A percentile compares a stretch with the other conserved stretches of the same genome.
Evolutionary conservation across 116 monocot genomes (phyloP).

Genomic region (Posidonia oceanica): DNA sequence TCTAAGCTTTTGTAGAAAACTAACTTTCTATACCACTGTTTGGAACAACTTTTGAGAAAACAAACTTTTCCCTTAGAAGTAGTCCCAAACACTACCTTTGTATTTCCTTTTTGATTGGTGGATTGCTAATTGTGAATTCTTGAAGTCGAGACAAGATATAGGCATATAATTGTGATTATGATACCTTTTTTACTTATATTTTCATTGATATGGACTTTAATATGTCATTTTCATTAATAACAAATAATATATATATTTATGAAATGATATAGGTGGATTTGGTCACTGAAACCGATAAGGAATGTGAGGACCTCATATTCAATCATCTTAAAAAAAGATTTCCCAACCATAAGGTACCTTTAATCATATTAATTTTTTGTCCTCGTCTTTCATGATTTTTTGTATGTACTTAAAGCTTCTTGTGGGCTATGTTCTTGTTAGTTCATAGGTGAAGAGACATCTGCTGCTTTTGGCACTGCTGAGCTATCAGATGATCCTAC

Average conservation of each 20-base stretch:
- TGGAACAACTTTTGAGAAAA: no score
- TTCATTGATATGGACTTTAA: no score
- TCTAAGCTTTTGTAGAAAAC: no score
- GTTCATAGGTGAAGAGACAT: constrained; percentile 97
- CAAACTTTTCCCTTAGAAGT: no score
- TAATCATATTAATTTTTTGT: neutral
- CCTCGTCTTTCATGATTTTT: neutral
- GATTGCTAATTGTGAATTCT: no score
- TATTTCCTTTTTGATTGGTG: no score
- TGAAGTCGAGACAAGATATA: no score
- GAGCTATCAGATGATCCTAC: constrained; percentile 82
- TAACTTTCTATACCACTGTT: no score
- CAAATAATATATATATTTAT: neutral
- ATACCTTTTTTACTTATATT: no score
- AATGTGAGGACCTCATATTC: constrained; percentile 88
- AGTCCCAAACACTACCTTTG: no score
- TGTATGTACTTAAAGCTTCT: neutral
- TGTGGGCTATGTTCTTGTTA: constrained; percentile 6
- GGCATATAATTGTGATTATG: no score
- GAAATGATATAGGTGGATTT: constrained; percentile 69
- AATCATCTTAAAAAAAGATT: constrained; percentile 67
- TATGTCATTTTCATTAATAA: neutral
- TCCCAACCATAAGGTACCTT: constrained; percentile 69
- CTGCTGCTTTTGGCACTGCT: constrained; percentile 57
- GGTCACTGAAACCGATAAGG: constrained; percentile 94